These are phyloP conservation scores for Penicillium palitans DNA, from an alignment of 2,329 filamentous ascomycete genomes.

Conservation along the genomic window DNA sequence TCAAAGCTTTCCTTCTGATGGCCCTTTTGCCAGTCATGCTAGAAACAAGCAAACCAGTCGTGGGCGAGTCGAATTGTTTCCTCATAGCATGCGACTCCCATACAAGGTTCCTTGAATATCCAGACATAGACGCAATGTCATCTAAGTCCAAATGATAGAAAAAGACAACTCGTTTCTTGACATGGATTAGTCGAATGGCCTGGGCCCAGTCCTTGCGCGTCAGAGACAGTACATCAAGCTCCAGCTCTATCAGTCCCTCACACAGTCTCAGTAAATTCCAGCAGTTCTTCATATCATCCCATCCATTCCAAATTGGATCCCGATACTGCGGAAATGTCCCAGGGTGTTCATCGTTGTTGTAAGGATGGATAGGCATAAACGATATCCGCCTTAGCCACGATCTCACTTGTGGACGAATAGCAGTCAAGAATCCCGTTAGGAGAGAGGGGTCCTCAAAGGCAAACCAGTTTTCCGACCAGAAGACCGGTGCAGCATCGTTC, in stretches of 20 bases:
- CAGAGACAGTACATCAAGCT: slow-evolving; percentile 6
- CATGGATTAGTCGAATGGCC: slow-evolving; percentile 2
- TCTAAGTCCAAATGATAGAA: background rate
- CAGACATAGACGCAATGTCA: background rate
- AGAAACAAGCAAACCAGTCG: slow-evolving; percentile 3
- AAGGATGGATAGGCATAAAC: slow-evolving; percentile 12
- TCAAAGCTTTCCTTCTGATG: slow-evolving; percentile 2
- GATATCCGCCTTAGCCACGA: slow-evolving; percentile 17
- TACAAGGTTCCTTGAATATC: background rate
- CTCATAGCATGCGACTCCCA: slow-evolving; percentile 3
- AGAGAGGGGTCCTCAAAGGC: slow-evolving; percentile 16
- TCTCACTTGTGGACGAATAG: slow-evolving; percentile 19
- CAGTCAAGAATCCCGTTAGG: slow-evolving; percentile 10
- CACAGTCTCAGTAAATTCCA: slow-evolving; percentile 11
- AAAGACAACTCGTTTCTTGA: slow-evolving; percentile 3
- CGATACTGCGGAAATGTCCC: background rate
- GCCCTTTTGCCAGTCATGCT: slow-evolving; percentile 2
- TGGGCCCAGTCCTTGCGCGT: slow-evolving; percentile 6
- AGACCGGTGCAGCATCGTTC: slow-evolving; percentile 13
- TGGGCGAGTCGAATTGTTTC: slow-evolving; percentile 5
- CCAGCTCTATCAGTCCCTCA: slow-evolving; percentile 6
- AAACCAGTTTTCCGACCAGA: slow-evolving; percentile 19
- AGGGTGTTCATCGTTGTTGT: background rate
- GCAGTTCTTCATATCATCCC: slow-evolving; percentile 5
- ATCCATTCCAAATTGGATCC: slow-evolving; percentile 2